These are phyloP conservation scores for Colletotrichum acutatum DNA, from an alignment of 2,329 filamentous ascomycete genomes.

Conservation along the genomic window DNA sequence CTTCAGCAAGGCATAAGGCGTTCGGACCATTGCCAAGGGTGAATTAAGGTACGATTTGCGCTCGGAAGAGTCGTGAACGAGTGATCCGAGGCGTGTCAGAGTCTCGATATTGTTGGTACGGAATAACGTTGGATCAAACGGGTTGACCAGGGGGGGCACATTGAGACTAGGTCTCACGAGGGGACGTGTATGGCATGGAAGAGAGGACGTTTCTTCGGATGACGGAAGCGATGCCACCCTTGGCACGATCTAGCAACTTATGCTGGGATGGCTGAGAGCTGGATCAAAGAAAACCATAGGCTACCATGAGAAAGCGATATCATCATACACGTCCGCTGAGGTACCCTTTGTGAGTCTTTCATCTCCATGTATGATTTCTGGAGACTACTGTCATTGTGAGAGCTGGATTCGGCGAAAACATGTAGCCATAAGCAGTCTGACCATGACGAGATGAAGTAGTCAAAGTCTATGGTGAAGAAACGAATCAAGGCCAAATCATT, in stretches of 20 bases:
- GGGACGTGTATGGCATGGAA: neutral
- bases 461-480: neutral
- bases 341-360: too few species aligned
- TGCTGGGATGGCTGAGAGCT: too few species aligned
- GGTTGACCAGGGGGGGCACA: neutral
- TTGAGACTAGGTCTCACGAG: slow-evolving; percentile 4
- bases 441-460: neutral
- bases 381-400: neutral
- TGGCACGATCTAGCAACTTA: neutral
- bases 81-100: slow-evolving; percentile 26
- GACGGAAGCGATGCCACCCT: neutral
- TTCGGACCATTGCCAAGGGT: slow-evolving; percentile 25
- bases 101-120: slow-evolving; percentile 8
- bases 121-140: slow-evolving; percentile 21
- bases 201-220: slow-evolving; percentile 7
- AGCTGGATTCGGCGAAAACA: too few species aligned
- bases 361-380: neutral
- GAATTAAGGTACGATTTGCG: slow-evolving; percentile 3
- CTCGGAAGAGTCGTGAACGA: slow-evolving; percentile 13
- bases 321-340: too few species aligned
- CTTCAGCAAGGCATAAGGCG: neutral
- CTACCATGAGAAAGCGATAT: too few species aligned
- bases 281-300: too few species aligned
- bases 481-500: neutral
- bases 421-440: too few species aligned